These are phyloP conservation scores for Venturia nashicola DNA, from an alignment of 2,329 filamentous ascomycete species.

Conservation along the genomic window DNA sequence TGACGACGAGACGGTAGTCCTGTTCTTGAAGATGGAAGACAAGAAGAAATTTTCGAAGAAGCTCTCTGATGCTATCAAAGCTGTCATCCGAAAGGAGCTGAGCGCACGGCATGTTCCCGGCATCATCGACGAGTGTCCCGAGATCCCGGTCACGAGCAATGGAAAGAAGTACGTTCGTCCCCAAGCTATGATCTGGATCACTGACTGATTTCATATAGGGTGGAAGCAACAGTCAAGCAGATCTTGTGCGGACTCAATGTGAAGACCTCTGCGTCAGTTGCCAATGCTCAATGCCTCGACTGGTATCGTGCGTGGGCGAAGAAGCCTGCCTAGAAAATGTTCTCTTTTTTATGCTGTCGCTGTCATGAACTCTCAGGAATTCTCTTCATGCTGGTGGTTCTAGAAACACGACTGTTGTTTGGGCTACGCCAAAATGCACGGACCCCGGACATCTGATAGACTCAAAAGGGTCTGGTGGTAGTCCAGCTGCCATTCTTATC, in stretches of 20 bases:
- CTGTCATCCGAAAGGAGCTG: conserved; percentile 60
- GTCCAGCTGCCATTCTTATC: no score
- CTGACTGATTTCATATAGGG: conserved; percentile 34
- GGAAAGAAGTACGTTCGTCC: conserved; percentile 67
- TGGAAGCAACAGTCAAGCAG: conserved; percentile 93
- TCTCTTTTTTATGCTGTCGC: not conserved
- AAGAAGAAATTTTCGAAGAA: conserved; percentile 45
- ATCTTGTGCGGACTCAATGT: conserved; percentile 80
- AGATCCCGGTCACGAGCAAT: conserved; percentile 85
- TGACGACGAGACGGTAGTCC: conserved; percentile 70
- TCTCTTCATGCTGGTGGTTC: not conserved
- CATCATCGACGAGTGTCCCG: conserved; percentile 67
- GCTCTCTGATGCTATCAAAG: conserved; percentile 52
- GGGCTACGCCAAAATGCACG: not conserved
- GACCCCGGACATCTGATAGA: not conserved
- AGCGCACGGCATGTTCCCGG: conserved; percentile 84
- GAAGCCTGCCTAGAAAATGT: not conserved
- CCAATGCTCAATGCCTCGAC: conserved; percentile 74
- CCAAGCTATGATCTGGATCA: not conserved
- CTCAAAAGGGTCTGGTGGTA: no score
- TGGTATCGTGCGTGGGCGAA: conserved; percentile 54
- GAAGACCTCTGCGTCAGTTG: conserved; percentile 85
- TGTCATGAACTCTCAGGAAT: not conserved
- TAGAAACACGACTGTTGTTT: not conserved
- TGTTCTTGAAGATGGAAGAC: conserved; percentile 71